These are phyloP conservation scores for Seiridium cupressi DNA, from an alignment of 2,329 filamentous ascomycete genomes.

Conservation along the genomic window DNA sequence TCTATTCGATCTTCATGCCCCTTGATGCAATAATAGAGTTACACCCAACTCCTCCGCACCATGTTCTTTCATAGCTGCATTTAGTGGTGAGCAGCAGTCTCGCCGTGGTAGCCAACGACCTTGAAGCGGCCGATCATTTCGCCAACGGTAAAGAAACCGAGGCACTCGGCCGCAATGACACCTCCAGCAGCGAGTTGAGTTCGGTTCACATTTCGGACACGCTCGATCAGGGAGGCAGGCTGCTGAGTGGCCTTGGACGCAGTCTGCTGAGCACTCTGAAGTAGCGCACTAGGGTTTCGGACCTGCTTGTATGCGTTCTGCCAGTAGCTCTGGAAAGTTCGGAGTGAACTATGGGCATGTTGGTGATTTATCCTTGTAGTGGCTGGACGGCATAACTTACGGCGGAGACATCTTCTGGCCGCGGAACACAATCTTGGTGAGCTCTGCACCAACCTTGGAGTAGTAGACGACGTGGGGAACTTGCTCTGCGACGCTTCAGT, in stretches of 20 bases:
- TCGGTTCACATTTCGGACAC: conserved; percentile 66
- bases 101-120: conserved; percentile 86
- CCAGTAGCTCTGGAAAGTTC: conserved; percentile 85
- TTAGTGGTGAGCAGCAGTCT: conserved; percentile 61
- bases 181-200: conserved; percentile 71
- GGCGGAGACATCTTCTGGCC: conserved; percentile 91
- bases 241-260: conserved; percentile 49
- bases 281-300: conserved; percentile 63
- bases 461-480: conserved; percentile 90
- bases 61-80: conserved; percentile 1
- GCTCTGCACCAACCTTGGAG: conserved; percentile 81
- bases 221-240: conserved; percentile 31
- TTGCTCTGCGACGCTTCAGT: conserved; percentile 59
- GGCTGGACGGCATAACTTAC: conserved; percentile 57
- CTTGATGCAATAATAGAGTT: neutral
- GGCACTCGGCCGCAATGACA: conserved; percentile 78
- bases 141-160: conserved; percentile 97
- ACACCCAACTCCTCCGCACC: neutral
- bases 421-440: conserved; percentile 82
- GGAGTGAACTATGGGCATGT: conserved; percentile 56
- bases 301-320: conserved; percentile 69
- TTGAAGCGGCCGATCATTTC: conserved; percentile 97
- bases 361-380: conserved; percentile 8
- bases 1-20: neutral
- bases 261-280: conserved; percentile 43